Evolutionary conservation across 495 filamentous ascomycete species (phyloP), one percentile per base, ranked within the genome.

Genomic region (Pseudotulostoma volvatum): DNA sequence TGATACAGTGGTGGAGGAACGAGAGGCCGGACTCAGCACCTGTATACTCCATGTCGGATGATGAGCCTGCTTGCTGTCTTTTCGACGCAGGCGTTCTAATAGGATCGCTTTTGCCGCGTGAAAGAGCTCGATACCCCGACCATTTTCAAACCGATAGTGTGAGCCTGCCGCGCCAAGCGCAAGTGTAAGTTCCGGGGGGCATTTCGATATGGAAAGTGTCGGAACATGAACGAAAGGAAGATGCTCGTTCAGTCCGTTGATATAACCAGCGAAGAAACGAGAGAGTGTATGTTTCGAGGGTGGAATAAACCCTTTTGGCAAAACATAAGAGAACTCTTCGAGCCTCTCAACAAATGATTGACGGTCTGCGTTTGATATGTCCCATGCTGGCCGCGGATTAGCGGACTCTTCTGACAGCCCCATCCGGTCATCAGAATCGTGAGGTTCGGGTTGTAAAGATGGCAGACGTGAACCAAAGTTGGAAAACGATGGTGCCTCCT

Each of bases 391-490:
- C 14, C 63, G 56, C 5, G 61, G 54, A 16, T 59, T 55, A 11
- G 40, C 37, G 9, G 40, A 34, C 31, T 67, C 63, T 48, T 67
- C 63, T 2, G 51, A 48, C 18, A 67, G 55, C 3, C 61, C 61
- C 33, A 63, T 54, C 11, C 63, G 61, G 21, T 76, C 73, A 19
- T 68, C 60, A 3, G 69, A 60, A 46, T 78, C 71, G 39, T 74
- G 67, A 16, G 63, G 62, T 38, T 81, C 76, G 14, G 77, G 77
- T 46, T 74, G 71, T 30, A 81, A 52, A 4, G 77, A 83, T 1
- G 76, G 75, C 32, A 81, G 67, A 31, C 79, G 65, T 2, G 77
- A 83, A 0, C 77, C 76, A 42, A 81, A 78, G 34, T 75, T 71
- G 7, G 74, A 79, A 14, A 74, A 66, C 1, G 75, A 67, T 7